phyloP scores from a whole-genome alignment of 2,329 filamentous ascomycete genomes.

The Claviceps purpurea region DNA sequence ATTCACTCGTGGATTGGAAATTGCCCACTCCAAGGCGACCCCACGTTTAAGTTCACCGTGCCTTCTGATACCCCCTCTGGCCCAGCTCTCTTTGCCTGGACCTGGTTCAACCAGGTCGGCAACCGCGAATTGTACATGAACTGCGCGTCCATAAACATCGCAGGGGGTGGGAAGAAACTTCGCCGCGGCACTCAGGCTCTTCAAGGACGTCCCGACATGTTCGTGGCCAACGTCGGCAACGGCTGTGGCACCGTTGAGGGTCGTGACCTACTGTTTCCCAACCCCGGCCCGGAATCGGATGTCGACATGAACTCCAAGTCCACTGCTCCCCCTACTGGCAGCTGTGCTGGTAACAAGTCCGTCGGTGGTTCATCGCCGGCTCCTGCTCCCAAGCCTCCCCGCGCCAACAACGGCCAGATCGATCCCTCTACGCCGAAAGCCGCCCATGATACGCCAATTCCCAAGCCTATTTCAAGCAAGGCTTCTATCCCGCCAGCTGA shows the following conservation, averaged over 20 bases:
- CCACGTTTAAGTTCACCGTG: slow-evolving; percentile 34
- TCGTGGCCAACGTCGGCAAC: slow-evolving; percentile 50
- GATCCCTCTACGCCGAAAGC: background rate
- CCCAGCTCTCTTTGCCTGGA: slow-evolving; percentile 45
- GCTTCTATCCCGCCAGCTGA: background rate
- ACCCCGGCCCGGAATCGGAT: slow-evolving; percentile 36
- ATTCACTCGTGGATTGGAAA: slow-evolving; percentile 21
- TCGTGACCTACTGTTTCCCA: slow-evolving; percentile 47
- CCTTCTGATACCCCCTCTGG: slow-evolving; percentile 37
- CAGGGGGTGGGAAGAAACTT: slow-evolving; percentile 22
- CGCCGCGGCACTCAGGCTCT: slow-evolving; percentile 22
- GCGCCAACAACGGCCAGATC: slow-evolving; percentile 1
- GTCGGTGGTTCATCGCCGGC: background rate
- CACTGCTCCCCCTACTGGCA: background rate
- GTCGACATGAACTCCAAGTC: slow-evolving; percentile 14
- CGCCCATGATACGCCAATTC: background rate
- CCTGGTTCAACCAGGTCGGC: slow-evolving; percentile 48
- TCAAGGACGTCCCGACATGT: slow-evolving; percentile 45
- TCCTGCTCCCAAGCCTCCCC: background rate
- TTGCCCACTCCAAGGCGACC: slow-evolving; percentile 17
- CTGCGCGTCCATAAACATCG: slow-evolving; percentile 45
- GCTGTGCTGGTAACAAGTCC: background rate
- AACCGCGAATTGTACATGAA: slow-evolving; percentile 62
- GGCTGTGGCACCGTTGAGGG: slow-evolving; percentile 42
- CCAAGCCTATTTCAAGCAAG: background rate